Base-by-base conservation (phyloP, 2,329 filamentous ascomycete species). In the Zalaria sp. region DNA sequence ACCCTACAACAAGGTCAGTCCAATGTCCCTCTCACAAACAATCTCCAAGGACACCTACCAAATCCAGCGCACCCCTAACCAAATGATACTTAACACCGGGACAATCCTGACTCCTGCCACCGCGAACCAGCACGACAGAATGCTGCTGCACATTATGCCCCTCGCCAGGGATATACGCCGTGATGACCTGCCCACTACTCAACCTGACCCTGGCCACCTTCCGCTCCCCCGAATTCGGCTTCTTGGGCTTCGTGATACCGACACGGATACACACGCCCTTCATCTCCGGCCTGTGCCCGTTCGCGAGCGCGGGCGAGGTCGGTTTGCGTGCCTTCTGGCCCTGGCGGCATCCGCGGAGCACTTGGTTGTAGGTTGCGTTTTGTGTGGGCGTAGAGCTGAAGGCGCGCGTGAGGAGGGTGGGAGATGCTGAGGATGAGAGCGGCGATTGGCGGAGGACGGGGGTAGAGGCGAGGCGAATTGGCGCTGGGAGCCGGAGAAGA, bases 61-160 rank as follows among this genome's bases (percentile, higher is more conserved):
- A 63, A 75, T 98, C 91, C 64, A 94, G 68, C 18, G 88, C 85
- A 28, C 91, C 91, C 59, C 91, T 72, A 35, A 98, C 84, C 55
- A 95, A 68, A 63, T 93, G 86, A 62, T 98, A 98, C 58, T 88
- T 81, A 65, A 98, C 91, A 79, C 91, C 91, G 47, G 91, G 91
- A 68, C 91, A 98, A 79, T 98, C 91, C 74, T 96, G 91, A 49
- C 78, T 79, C 59, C 91, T 74, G 2, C 91, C 91, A 44, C 91
- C 91, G 51, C 91, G 74, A n/a, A 98, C 88, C 51, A 96, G 71
- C 43, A 98, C 91, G 37, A 98, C 91, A 54, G 83, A 93, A 71
- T 98, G 93, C 73, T 96, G 91, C 72, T 96, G 89, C 51, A 96
- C 88, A 64, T 96, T 98, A 67, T 98, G 91, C 38, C 91, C 89